phyloP scores from a whole-genome alignment of 2,329 filamentous ascomycete genomes.

The Sarocladium strictum region DNA sequence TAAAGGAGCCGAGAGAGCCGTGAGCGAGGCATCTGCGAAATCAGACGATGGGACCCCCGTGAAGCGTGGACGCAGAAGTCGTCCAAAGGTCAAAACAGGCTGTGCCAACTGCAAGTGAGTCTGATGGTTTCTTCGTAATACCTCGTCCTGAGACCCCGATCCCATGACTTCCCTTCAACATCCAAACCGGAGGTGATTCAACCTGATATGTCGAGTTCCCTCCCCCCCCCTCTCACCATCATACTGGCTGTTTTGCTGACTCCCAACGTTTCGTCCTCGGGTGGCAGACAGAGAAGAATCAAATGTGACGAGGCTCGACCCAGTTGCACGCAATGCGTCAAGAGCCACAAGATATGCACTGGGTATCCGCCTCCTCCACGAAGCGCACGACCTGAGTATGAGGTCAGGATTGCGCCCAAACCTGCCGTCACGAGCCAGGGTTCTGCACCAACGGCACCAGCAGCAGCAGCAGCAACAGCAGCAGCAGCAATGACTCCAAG shows the following conservation, averaged over 20 bases:
- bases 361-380: constrained; percentile 57
- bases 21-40: neutral
- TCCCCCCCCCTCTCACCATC: too few species aligned
- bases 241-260: neutral
- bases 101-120: constrained; percentile 65
- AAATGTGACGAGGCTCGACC: constrained; percentile 63
- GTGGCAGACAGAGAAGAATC: constrained; percentile 49
- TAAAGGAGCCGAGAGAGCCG: neutral
- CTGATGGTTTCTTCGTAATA: neutral
- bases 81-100: constrained; percentile 60
- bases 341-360: constrained; percentile 51
- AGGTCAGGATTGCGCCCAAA: constrained; percentile 45
- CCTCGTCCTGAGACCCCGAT: neutral
- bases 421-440: constrained; percentile 20
- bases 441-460: neutral
- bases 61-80: constrained; percentile 46
- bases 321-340: constrained; percentile 52
- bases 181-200: too few species aligned
- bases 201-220: too few species aligned
- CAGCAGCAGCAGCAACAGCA: neutral
- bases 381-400: constrained; percentile 37
- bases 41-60: constrained; percentile 1
- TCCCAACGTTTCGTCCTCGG: neutral
- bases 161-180: too few species aligned
- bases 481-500: neutral